Percentiles rank a stretch among this genome's conserved stretches.
phyloP scores from a whole-genome alignment of 2,329 filamentous ascomycete genomes.

The Fusarium nisikadoi region DNA sequence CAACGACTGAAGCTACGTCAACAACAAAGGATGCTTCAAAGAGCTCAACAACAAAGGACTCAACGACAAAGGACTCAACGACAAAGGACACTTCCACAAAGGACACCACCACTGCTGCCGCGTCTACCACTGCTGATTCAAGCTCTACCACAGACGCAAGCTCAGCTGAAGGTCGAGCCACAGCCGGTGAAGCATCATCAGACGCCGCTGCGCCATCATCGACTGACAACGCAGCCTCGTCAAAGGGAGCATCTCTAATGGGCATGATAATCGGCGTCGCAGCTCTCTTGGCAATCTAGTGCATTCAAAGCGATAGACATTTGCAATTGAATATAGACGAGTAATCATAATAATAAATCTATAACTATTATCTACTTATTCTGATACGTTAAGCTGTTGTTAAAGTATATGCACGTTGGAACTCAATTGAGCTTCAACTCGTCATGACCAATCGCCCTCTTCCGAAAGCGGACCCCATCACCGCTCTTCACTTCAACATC shows the following conservation, averaged over 20 bases:
- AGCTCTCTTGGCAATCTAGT: conserved; percentile 8
- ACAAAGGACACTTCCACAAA: not conserved
- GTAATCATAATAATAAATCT: not conserved
- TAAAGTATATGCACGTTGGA: not conserved
- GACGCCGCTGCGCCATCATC: conserved; percentile 2
- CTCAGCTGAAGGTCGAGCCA: not conserved
- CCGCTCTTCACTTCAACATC: conserved; percentile 3
- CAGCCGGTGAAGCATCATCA: not conserved
- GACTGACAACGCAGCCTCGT: conserved; percentile 4
- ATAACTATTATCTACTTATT: not conserved
- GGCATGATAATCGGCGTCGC: conserved; percentile 5
- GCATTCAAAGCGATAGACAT: not conserved
- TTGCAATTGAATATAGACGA: not conserved
- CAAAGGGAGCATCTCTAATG: conserved; percentile 2
- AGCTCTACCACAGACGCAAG: not conserved
- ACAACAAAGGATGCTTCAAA: not conserved
- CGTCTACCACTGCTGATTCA: not conserved
- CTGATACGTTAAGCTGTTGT: not conserved
- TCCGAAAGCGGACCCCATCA: conserved; percentile 16
- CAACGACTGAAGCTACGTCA: not conserved
- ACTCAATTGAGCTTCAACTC: not conserved
- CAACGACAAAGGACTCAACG: not conserved
- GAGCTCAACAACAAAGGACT: not conserved
- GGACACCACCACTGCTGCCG: not conserved
- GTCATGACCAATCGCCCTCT: not conserved